A percentile compares a stretch with the other conserved stretches of the same genome.
phyloP scores from a whole-genome alignment of 768 basidiomycete genomes.

The Cubamyces sp. region DNA sequence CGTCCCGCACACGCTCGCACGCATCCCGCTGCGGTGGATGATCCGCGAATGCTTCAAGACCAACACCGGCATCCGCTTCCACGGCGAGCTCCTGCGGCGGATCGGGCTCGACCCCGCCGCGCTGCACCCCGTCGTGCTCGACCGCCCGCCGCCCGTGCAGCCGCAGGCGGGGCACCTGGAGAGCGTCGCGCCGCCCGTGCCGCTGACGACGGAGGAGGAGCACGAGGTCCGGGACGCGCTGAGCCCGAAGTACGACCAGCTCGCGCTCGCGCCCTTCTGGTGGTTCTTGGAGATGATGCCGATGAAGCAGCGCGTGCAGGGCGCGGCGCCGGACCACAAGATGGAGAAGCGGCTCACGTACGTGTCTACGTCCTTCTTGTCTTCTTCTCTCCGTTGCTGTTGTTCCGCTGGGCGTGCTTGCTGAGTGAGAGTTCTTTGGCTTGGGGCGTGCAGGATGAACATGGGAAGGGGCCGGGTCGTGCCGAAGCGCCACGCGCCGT shows the following conservation, averaged over 20 bases:
- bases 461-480: slow-evolving; percentile 22
- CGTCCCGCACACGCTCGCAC: slow-evolving; percentile 60
- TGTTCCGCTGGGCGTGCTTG: neutral
- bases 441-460: slow-evolving; percentile 31
- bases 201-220: slow-evolving; percentile 49
- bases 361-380: neutral
- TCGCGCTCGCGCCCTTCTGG: slow-evolving; percentile 51
- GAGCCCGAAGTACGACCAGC: slow-evolving; percentile 59
- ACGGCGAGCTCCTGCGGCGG: slow-evolving; percentile 34
- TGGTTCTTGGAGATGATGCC: slow-evolving; percentile 65
- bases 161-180: slow-evolving; percentile 3
- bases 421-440: no score
- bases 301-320: slow-evolving; percentile 32
- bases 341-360: slow-evolving; percentile 19
- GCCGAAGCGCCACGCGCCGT: slow-evolving; percentile 13
- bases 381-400: slow-evolving; percentile 8
- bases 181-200: slow-evolving; percentile 18
- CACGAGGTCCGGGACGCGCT: slow-evolving; percentile 67
- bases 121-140: slow-evolving; percentile 32
- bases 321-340: slow-evolving; percentile 23
- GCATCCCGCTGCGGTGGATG: slow-evolving; percentile 69
- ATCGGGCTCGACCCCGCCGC: slow-evolving; percentile 38
- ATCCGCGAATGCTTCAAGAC: slow-evolving; percentile 54
- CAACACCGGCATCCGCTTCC: slow-evolving; percentile 46
- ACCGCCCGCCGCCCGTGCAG: slow-evolving; percentile 31